Evolutionary conservation across 768 basidiomycete species (phyloP).

Genomic region (Leccinum ochraceum): DNA sequence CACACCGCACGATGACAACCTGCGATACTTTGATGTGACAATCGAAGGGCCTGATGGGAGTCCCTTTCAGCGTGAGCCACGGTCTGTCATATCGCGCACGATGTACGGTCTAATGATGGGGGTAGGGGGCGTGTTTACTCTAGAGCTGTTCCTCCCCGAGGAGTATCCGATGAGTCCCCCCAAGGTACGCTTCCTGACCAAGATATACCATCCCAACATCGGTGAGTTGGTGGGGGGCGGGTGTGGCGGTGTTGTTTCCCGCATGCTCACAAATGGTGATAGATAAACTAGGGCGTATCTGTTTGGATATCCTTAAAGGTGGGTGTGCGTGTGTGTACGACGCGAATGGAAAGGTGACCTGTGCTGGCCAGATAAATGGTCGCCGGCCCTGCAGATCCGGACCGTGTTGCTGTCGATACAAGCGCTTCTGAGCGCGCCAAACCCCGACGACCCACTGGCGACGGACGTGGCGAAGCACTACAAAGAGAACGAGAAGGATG

Average conservation of each 20-base stretch:
- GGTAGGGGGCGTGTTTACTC: constrained; percentile 85
- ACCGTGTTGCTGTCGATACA: constrained; percentile 97
- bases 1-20: constrained; percentile 92
- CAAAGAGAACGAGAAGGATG: constrained; percentile 95
- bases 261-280: constrained; percentile 24
- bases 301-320: constrained; percentile 98
- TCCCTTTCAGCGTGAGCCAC: constrained; percentile 78
- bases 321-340: constrained; percentile 19
- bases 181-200: constrained; percentile 95
- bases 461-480: constrained; percentile 98
- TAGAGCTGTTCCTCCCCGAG: constrained; percentile 98
- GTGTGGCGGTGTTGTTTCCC: constrained; percentile 19
- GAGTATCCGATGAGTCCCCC: constrained; percentile 99
- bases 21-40: constrained; percentile 98
- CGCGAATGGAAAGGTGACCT: constrained; percentile 4
- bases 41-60: constrained; percentile 94
- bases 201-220: constrained; percentile 99
- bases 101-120: constrained; percentile 8
- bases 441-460: constrained; percentile 94
- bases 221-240: constrained; percentile 53
- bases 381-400: constrained; percentile 96
- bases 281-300: constrained; percentile 99
- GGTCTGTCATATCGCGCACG: background rate
- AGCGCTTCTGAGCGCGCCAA: constrained; percentile 93
- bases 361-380: constrained; percentile 85